Base-by-base conservation (phyloP, 345 rosid species). In the Rubroshorea leprosula region DNA sequence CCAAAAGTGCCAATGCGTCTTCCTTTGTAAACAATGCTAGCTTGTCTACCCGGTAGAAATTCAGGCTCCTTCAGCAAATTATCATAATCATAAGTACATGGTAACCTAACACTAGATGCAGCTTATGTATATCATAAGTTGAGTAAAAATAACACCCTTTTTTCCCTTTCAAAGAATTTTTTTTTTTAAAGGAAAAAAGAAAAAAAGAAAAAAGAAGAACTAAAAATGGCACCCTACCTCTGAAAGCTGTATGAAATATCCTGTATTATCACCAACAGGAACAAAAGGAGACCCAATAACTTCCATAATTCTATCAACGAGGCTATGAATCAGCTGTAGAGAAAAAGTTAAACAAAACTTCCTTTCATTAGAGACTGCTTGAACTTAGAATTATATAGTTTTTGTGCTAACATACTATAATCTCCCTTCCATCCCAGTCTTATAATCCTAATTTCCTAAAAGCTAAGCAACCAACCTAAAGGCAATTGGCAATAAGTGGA, bases 281-380 rank as follows among this genome's bases (percentile, higher is more conserved):
- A 80, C 83, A 74, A 83, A 89, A 23, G 88, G 79, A 50, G 78
- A 65, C 19, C 76, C 94, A 76, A 85, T 69, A 44, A 82, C 96
- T 81, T 93, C 95, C 96, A 93, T 87, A 25, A 93, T 66, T 74
- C 95, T 82, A 72, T 89, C 97, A 13, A 87, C 84, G 39, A 93
- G 79, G 62, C 96, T 77, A 72, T 93, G 99, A 59, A 93, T 85
- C 65, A 81, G 67, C 99, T 93, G 85, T 75, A 74, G 29, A 62
- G 15, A 64, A 55, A 19, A 58, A 10, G 22, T 29, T 25, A n/a
- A n/a, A n/a, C 54, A 35, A 35, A 35, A 35, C 7, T 35, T 26
- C 44, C 31, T 31, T 5, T 38, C 23, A 38, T 60, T 39, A 50
- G 46, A 19, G 46, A 19, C 38, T 50, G 38, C 41, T 35, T 35